Conservation (phyloP, 805 yeast species). For the Saccharomycopsis fibuligera region DNA sequence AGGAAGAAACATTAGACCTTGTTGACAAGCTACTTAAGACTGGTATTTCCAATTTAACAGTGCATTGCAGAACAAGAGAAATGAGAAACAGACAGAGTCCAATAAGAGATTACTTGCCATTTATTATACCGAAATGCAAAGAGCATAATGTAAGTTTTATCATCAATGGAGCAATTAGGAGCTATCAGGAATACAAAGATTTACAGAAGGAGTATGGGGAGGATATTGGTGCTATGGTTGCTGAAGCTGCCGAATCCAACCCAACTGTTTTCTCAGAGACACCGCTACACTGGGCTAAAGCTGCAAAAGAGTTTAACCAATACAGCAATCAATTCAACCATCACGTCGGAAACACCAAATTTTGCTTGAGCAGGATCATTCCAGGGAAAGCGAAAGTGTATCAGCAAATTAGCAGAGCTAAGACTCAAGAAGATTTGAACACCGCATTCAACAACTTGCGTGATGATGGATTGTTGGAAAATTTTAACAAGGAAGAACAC, state of each 20-base stretch:
- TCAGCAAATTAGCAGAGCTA: constrained; percentile 48
- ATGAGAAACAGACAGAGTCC: constrained; percentile 89
- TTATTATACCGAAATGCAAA: constrained; percentile 55
- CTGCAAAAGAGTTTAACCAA: constrained; percentile 49
- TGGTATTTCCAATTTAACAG: constrained; percentile 79
- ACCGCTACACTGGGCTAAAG: constrained; percentile 46
- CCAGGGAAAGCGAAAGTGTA: constrained; percentile 69
- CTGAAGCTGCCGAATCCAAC: constrained; percentile 81
- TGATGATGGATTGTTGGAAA: neutral
- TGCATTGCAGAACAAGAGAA: constrained; percentile 83
- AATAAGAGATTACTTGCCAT: constrained; percentile 58
- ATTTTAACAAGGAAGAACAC: no score
- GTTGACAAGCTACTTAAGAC: constrained; percentile 58
- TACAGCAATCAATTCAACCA: constrained; percentile 54
- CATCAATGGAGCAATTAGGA: constrained; percentile 71
- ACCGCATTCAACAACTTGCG: neutral
- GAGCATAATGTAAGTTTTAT: constrained; percentile 62
- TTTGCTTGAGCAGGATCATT: constrained; percentile 66
- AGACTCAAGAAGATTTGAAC: constrained; percentile 23
- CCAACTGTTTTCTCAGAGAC: constrained; percentile 61
- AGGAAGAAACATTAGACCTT: constrained; percentile 52
- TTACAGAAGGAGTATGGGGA: constrained; percentile 49
- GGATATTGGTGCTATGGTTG: constrained; percentile 88
- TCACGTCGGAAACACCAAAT: constrained; percentile 70
- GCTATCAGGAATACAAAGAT: constrained; percentile 45